These are phyloP conservation scores for Barnettozyma sucrosica DNA, from an alignment of 805 yeast genomes.

Conservation along the genomic window DNA sequence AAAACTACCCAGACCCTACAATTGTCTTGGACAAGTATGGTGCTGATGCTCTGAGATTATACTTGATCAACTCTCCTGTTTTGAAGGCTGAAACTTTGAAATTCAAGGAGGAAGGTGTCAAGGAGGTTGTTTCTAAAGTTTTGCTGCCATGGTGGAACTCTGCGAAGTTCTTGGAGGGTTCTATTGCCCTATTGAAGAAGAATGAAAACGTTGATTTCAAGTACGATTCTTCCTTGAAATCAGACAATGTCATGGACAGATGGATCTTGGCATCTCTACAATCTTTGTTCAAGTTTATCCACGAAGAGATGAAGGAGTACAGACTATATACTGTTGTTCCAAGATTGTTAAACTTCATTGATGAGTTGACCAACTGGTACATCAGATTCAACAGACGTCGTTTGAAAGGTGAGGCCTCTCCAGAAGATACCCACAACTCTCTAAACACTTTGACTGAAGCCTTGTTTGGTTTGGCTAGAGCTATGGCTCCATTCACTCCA, in stretches of 20 bases:
- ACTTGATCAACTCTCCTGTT: slow-evolving; percentile 95
- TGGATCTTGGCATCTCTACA: slow-evolving; percentile 98
- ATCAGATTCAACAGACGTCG: slow-evolving; percentile 97
- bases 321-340: slow-evolving; percentile 96
- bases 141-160: slow-evolving; percentile 99
- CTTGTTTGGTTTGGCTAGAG: slow-evolving; percentile 78
- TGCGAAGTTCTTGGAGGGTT: slow-evolving; percentile 92
- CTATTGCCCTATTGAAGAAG: slow-evolving; percentile 79
- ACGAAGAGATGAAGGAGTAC: slow-evolving; percentile 84
- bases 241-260: slow-evolving; percentile 91
- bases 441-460: slow-evolving; percentile 90
- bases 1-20: slow-evolving; percentile 95
- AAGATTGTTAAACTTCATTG: slow-evolving; percentile 79
- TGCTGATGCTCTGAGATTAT: slow-evolving; percentile 95
- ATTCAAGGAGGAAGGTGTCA: slow-evolving; percentile 98
- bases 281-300: slow-evolving; percentile 80
- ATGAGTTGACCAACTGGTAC: slow-evolving; percentile 97
- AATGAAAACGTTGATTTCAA: slow-evolving; percentile 62
- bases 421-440: slow-evolving; percentile 78
- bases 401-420: slow-evolving; percentile 89
- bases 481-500: slow-evolving; percentile 99
- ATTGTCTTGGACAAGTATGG: slow-evolving; percentile 82
- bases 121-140: slow-evolving; percentile 94
- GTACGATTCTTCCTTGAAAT: slow-evolving; percentile 57
- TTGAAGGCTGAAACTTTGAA: slow-evolving; percentile 93